phyloP scores from a whole-genome alignment of 108 stramenopile genomes.

The Cyclostephanos tholiformis region DNA sequence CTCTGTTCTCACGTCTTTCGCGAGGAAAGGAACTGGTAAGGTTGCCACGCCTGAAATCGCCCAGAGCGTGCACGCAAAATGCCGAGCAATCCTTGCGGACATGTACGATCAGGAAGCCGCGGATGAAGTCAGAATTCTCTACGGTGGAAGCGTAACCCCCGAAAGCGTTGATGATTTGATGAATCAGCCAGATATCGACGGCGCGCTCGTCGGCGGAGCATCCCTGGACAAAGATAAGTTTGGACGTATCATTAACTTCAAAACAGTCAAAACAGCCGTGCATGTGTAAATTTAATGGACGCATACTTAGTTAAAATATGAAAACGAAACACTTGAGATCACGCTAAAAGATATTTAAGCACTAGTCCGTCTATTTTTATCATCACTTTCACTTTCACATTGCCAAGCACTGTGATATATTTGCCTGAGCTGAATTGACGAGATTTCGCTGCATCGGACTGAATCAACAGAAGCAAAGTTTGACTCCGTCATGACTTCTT shows the following conservation, averaged over 20 bases:
- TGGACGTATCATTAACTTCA: constrained; percentile 91
- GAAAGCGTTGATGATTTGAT: constrained; percentile 94
- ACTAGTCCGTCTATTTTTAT: no score
- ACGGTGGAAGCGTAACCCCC: constrained; percentile 93
- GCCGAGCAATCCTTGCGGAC: constrained; percentile 74
- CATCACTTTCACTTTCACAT: no score
- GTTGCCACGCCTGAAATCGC: constrained; percentile 83
- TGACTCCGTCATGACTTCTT: no score
- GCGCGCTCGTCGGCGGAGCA: constrained; percentile 96
- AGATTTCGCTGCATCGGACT: no score
- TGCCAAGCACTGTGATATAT: no score
- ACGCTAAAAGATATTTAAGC: no score
- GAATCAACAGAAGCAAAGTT: no score
- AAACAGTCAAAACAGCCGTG: no score
- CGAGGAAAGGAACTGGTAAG: constrained; percentile 57
- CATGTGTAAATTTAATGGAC: no score
- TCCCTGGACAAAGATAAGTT: constrained; percentile 88
- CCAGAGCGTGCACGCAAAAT: constrained; percentile 80
- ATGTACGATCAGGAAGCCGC: constrained; percentile 86
- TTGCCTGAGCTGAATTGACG: no score
- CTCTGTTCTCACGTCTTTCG: not conserved
- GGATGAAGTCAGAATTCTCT: constrained; percentile 81
- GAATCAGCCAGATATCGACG: constrained; percentile 94
- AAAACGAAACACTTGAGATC: no score
- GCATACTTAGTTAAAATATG: no score